A percentile compares a stretch with the other conserved stretches of the same genome.
phyloP scores from a whole-genome alignment of 805 yeast species.

The Starmerella apis region DNA sequence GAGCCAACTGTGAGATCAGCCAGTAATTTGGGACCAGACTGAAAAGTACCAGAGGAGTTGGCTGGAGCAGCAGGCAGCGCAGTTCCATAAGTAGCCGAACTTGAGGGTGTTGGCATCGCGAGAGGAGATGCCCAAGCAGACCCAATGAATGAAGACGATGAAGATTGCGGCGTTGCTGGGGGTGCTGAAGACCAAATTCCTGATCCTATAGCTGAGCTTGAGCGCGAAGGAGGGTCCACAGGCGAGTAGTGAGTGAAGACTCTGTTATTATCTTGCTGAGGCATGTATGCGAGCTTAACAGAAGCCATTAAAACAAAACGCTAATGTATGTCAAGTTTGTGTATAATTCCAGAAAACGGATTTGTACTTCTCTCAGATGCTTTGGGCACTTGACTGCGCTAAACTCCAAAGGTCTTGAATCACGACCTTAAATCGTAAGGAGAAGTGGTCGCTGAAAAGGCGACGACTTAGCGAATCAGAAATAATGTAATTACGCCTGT shows the following conservation, averaged over 20 bases:
- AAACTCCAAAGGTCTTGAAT: background rate
- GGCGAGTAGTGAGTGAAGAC: slow-evolving; percentile 10
- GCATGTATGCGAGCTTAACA: slow-evolving; percentile 16
- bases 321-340: background rate
- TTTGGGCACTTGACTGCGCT: background rate
- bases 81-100: background rate
- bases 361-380: background rate
- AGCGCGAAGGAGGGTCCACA: slow-evolving; percentile 6
- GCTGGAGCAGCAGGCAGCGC: background rate
- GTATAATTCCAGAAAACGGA: background rate
- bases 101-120: slow-evolving; percentile 1
- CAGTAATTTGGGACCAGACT: slow-evolving; percentile 7
- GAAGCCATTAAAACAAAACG: slow-evolving; percentile 15
- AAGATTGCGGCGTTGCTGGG: slow-evolving; percentile 19
- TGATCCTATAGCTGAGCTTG: slow-evolving; percentile 3
- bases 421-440: background rate
- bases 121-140: slow-evolving; percentile 20
- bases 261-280: slow-evolving; percentile 11
- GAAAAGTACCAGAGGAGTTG: background rate
- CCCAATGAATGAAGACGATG: slow-evolving; percentile 11
- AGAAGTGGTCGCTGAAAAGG: background rate
- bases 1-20: slow-evolving; percentile 22
- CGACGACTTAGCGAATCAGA: slow-evolving; percentile 9
- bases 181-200: slow-evolving; percentile 17
- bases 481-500: slow-evolving; percentile 4